Conservation (phyloP, 148 eudicot genomes). For the Selenicereus undatus region DNA sequence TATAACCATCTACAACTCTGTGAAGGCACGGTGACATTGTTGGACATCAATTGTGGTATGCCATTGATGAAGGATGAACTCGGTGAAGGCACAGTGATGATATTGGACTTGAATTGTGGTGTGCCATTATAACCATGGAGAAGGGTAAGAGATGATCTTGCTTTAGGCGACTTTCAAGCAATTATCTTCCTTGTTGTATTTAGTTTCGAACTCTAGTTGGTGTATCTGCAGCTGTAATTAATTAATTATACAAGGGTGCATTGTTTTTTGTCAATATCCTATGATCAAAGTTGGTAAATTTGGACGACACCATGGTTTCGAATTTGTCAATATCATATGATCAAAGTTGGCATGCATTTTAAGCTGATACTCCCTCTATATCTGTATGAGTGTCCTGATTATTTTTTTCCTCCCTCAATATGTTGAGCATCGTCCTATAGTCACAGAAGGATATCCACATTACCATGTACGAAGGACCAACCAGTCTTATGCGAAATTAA, state of each 20-base stretch:
- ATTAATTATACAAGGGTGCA: neutral
- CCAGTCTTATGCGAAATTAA: too few species aligned
- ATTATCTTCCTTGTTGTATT: neutral
- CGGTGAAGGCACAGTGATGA: neutral
- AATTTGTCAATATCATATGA: too few species aligned
- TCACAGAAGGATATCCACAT: neutral
- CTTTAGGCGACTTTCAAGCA: neutral
- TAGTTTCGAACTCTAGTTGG: neutral
- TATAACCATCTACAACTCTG: constrained; percentile 48
- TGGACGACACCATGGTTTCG: neutral
- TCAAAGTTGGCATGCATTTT: too few species aligned
- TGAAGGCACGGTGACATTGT: constrained; percentile 34
- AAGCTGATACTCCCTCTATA: neutral
- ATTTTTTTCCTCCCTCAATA: neutral
- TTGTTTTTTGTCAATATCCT: too few species aligned
- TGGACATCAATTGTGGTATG: neutral
- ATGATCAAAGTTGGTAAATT: too few species aligned
- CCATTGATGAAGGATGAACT: neutral
- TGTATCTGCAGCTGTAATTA: neutral
- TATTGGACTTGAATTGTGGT: neutral
- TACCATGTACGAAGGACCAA: neutral
- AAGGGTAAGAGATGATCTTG: neutral
- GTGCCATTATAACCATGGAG: too few species aligned
- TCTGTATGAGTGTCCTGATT: too few species aligned
- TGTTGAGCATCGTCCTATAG: too few species aligned